Percentiles rank a stretch among this genome's conserved stretches.
phyloP scores from a whole-genome alignment of 2,329 filamentous ascomycete genomes.

The Berkeleyomyces basicola region DNA sequence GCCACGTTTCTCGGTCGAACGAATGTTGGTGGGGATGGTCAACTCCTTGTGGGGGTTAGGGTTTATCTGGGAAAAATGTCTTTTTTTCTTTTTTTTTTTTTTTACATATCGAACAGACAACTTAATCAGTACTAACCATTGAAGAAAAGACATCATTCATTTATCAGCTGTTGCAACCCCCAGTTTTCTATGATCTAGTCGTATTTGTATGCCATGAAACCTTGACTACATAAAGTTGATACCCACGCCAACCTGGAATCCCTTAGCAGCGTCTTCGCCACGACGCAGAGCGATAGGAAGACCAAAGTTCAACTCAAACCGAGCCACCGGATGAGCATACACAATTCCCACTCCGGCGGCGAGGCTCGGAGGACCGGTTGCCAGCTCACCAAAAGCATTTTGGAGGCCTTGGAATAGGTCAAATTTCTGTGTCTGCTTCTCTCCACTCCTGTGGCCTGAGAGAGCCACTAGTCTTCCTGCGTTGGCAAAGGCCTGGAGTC shows the following conservation, averaged over 20 bases:
- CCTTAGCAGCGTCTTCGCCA: slow-evolving; percentile 80
- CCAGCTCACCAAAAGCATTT: slow-evolving; percentile 51
- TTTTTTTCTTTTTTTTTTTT: too few relatives aligned
- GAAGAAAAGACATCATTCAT: too few relatives aligned
- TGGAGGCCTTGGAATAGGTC: slow-evolving; percentile 34
- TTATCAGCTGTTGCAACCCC: neutral
- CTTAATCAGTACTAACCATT: too few relatives aligned
- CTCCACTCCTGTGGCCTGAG: slow-evolving; percentile 35
- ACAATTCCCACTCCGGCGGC: slow-evolving; percentile 81
- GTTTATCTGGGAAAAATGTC: too few relatives aligned
- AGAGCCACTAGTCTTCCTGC: slow-evolving; percentile 72
- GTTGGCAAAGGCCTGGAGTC: slow-evolving; percentile 83
- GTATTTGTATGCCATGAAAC: neutral
- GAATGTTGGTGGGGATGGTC: too few relatives aligned
- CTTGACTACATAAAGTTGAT: slow-evolving; percentile 73
- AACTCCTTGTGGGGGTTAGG: too few relatives aligned
- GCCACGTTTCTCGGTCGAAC: too few relatives aligned
- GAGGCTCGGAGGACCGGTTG: slow-evolving; percentile 62
- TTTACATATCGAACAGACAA: too few relatives aligned
- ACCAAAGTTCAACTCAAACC: slow-evolving; percentile 93
- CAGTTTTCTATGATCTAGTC: neutral
- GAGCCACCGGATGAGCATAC: slow-evolving; percentile 82
- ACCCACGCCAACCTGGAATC: slow-evolving; percentile 85
- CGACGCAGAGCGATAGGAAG: slow-evolving; percentile 65
- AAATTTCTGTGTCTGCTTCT: slow-evolving; percentile 21